These are phyloP conservation scores for Botrytis squamosa DNA, from an alignment of 2,329 filamentous ascomycete genomes.

Conservation along the genomic window DNA sequence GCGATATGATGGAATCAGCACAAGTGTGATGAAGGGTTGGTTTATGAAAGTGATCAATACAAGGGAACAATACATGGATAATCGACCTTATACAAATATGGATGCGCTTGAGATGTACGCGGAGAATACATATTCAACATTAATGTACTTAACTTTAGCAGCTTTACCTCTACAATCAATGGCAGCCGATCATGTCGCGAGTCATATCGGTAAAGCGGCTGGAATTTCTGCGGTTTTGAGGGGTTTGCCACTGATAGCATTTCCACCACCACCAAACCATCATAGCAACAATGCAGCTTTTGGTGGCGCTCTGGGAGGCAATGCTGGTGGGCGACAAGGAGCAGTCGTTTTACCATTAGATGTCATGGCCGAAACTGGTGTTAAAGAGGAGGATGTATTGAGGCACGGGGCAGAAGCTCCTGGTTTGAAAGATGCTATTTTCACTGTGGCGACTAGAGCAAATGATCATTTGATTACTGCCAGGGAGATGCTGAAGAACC, in stretches of 20 bases:
- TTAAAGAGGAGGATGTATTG: slow-evolving; percentile 88
- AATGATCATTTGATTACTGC: slow-evolving; percentile 96
- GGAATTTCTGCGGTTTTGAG: slow-evolving; percentile 86
- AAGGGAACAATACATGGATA: slow-evolving; percentile 78
- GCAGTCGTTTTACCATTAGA: slow-evolving; percentile 81
- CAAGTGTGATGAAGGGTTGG: slow-evolving; percentile 63
- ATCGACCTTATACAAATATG: slow-evolving; percentile 75
- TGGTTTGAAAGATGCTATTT: slow-evolving; percentile 85
- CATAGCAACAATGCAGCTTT: slow-evolving; percentile 50
- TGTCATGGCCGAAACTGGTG: slow-evolving; percentile 76
- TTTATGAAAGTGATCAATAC: slow-evolving; percentile 74
- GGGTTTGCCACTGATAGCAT: slow-evolving; percentile 84
- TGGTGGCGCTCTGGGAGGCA: slow-evolving; percentile 42
- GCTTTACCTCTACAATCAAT: slow-evolving; percentile 76
- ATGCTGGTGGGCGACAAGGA: slow-evolving; percentile 50
- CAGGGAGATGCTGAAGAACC: slow-evolving; percentile 81
- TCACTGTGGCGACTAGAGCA: slow-evolving; percentile 86
- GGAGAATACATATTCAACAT: slow-evolving; percentile 90
- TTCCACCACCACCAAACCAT: slow-evolving; percentile 61
- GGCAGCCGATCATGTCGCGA: slow-evolving; percentile 87
- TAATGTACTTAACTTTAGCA: slow-evolving; percentile 85
- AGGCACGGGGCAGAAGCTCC: slow-evolving; percentile 73
- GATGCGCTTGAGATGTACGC: slow-evolving; percentile 80
- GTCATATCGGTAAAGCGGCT: slow-evolving; percentile 90
- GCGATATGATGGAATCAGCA: slow-evolving; percentile 42